phyloP scores from a whole-genome alignment of 306 rosid genomes.

The Rubus parviflorus region DNA sequence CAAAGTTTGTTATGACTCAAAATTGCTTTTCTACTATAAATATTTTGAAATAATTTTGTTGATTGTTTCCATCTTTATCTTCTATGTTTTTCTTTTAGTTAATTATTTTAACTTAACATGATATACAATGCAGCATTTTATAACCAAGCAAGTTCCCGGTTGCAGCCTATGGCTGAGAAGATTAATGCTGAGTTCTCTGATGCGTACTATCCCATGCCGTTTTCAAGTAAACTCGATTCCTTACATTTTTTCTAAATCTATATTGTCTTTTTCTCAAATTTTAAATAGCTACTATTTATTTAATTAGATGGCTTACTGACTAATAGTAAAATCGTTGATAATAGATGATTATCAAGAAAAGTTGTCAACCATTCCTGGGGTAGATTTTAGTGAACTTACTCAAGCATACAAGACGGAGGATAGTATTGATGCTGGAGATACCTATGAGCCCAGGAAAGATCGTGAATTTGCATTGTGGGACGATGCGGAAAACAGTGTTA shows the following conservation, averaged over 20 bases:
- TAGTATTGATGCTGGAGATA: slow-evolving; percentile 32
- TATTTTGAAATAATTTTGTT: slow-evolving; percentile 12
- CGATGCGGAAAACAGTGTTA: slow-evolving; percentile 35
- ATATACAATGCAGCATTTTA: slow-evolving; percentile 51
- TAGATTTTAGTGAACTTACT: slow-evolving; percentile 39
- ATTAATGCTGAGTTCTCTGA: slow-evolving; percentile 38
- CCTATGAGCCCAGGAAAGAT: slow-evolving; percentile 41
- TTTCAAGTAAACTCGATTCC: slow-evolving; percentile 45
- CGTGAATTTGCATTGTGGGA: slow-evolving; percentile 44
- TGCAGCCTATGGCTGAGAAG: slow-evolving; percentile 45
- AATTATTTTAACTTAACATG: slow-evolving; percentile 14
- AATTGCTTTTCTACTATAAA: neutral
- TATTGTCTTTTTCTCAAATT: slow-evolving; percentile 9
- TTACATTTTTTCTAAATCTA: neutral
- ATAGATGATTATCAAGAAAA: slow-evolving; percentile 56
- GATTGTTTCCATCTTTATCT: neutral
- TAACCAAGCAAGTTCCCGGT: slow-evolving; percentile 49
- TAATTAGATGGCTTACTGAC: slow-evolving; percentile 15
- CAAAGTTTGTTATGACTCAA: slow-evolving; percentile 9
- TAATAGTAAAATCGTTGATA: slow-evolving; percentile 12
- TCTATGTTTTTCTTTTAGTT: slow-evolving; percentile 10
- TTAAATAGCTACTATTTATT: slow-evolving; percentile 16
- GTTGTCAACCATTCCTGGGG: slow-evolving; percentile 37
- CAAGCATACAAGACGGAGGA: slow-evolving; percentile 42
- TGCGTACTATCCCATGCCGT: slow-evolving; percentile 34